Evolutionary conservation across 192 early-diverging fungal genomes (phyloP), one percentile per base, ranked within the genome.

Genomic region (Linnemannia elongata): DNA sequence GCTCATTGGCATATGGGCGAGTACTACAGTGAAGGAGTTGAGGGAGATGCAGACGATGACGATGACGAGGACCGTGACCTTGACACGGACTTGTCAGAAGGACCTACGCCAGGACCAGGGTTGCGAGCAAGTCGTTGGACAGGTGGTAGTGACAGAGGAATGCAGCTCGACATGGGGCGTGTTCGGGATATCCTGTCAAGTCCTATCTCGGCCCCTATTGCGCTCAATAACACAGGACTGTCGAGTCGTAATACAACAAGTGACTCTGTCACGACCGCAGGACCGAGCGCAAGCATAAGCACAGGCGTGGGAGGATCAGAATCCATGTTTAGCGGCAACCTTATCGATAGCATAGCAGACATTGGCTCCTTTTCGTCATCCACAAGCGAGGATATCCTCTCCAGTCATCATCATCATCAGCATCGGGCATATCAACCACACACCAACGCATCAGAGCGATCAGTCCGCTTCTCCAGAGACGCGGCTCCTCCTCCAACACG

Each of bases 11-110:
- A 78, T 15, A 63, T 84, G 39, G 83, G 63, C 24, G 83, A 85
- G 20, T 79, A 85, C 44, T 79, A 85, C 44, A 76, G 78, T 20
- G 83, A 85, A 69, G 83, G 83, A 3, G 82, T 84, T 5, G 83
- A 80, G 54, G 83, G 77, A 15, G 83, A 86, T 69, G 79, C 69
- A 3, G 83, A 86, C 57, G 79, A 80, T 42, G 78, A 86, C n/a
- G 83, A 86, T 57, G 83, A 80, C 30, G 78, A 86, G 44, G 83
- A 86, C 33, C 74, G 69, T 2, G 78, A 66, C 17, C 72, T 77
- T 18, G 83, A 80, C 39, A 86, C 83, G 4, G 83, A 86, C 45
- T 10, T 80, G 22, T 85, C 78, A 30, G 83, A 85, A 10, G 78
- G 83, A 12, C 22, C 75, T 47, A 30, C 60, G 33, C 63, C 22